phyloP scores from a whole-genome alignment of 768 basidiomycete genomes.

The Russula sp. region DNA sequence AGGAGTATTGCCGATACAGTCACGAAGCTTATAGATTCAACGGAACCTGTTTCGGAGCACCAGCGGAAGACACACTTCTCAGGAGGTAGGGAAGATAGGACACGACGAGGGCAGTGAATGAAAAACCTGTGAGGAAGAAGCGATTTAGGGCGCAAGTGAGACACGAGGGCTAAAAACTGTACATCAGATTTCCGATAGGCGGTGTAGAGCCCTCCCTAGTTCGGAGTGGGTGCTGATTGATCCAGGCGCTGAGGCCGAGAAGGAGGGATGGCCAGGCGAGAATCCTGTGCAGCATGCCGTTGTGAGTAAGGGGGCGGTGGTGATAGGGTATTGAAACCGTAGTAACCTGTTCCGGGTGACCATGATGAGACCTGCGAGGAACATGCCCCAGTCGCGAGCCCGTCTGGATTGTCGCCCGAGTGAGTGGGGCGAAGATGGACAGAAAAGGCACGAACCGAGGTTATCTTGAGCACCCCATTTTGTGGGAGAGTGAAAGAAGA shows the following conservation, averaged over 20 bases:
- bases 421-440: not conserved
- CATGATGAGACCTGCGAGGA: constrained; percentile 61
- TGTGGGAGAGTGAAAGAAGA: too few relatives aligned
- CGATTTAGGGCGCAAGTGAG: constrained; percentile 4
- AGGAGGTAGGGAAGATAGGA: constrained; percentile 38
- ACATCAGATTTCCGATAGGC: constrained; percentile 59
- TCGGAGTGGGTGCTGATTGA: constrained; percentile 70
- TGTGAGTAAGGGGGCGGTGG: constrained; percentile 5
- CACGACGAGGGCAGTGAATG: constrained; percentile 35
- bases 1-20: not conserved
- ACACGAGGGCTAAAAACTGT: constrained; percentile 33
- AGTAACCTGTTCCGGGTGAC: constrained; percentile 52
- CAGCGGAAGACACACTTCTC: not conserved
- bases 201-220: constrained; percentile 59
- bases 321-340: constrained; percentile 12
- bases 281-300: constrained; percentile 41
- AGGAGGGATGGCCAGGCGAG: constrained; percentile 70
- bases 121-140: constrained; percentile 35
- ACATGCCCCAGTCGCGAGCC: constrained; percentile 58
- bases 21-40: constrained; percentile 4
- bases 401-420: constrained; percentile 39
- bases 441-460: constrained; percentile 39
- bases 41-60: constrained; percentile 18
- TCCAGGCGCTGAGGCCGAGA: constrained; percentile 54
- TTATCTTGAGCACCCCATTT: constrained; percentile 53